phyloP scores from a whole-genome alignment of 352 stramenopile genomes.

The Globisporangium lucens region DNA sequence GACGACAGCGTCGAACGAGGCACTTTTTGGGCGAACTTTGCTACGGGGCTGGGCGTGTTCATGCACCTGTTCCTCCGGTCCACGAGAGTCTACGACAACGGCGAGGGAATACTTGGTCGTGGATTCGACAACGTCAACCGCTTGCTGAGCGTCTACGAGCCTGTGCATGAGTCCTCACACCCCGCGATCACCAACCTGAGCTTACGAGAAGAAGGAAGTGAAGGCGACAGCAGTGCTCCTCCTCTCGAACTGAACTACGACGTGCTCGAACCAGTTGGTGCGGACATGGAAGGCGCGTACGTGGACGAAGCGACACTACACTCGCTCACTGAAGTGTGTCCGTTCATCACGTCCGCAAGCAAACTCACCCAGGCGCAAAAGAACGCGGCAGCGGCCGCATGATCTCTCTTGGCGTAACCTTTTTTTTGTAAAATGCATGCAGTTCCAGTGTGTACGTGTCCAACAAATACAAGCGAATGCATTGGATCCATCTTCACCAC shows the following conservation, averaged over 20 bases:
- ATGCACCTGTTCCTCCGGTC: constrained; percentile 62
- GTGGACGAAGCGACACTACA: constrained; percentile 3
- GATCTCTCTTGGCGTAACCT: background rate
- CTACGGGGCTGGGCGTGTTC: constrained; percentile 60
- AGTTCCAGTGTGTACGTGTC: background rate
- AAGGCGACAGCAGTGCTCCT: background rate
- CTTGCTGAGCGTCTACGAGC: constrained; percentile 45
- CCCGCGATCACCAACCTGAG: background rate
- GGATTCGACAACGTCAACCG: constrained; percentile 75
- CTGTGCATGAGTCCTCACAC: background rate
- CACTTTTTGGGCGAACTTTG: constrained; percentile 60
- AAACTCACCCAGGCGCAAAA: constrained; percentile 8
- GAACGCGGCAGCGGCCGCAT: constrained; percentile 12
- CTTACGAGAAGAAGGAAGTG: background rate
- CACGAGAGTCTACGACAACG: constrained; percentile 35
- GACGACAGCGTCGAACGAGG: constrained; percentile 56
- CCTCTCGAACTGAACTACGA: constrained; percentile 8
- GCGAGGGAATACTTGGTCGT: constrained; percentile 57
- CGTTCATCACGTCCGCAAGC: constrained; percentile 12
- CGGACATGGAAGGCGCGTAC: constrained; percentile 11
- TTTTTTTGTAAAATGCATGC: background rate
- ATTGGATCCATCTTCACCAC: background rate
- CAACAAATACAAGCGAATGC: background rate
- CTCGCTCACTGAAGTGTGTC: constrained; percentile 9
- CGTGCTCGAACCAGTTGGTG: constrained; percentile 4